Base-by-base conservation (phyloP, 1,284 basidiomycete genomes). In the Rhodotorula sp. region DNA sequence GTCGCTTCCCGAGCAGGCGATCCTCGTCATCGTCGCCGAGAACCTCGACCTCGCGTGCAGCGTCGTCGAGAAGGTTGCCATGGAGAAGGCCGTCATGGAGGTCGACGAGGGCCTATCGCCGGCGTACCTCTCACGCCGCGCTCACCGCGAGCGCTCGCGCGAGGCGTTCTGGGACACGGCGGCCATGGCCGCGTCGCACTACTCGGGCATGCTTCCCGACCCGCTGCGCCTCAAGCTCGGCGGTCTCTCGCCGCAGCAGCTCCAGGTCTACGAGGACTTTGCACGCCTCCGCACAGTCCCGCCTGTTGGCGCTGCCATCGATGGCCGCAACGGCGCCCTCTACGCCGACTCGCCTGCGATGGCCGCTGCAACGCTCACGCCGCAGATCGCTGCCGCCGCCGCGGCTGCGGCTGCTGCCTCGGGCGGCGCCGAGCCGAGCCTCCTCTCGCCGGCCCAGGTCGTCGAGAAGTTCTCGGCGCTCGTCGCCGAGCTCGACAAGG, bases 21-120 rank as follows among this genome's bases (percentile, higher is more conserved):
- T 98, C 69, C 83, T 88, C 42, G 85, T 95, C 48, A 86, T 99
- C 60, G 93, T 96, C 52, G 88, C 90, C 76, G 95, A 98, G 79
- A 99, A 99, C 79, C 85, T 98, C 72, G 95, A 99, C 69, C 85
- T 94, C 64, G 96, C 96, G 23, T 98, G 96, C 81, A 87, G 89
- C 67, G 92, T 95, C 12, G 94, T 99, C 74, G 95, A 98, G 83
- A 96, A 93, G 81, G 95, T 95, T 13, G 97, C 97, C 1, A 97
- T 97, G 91, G 95, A 99, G 79, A 90, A 94, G 77, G 95, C 95
- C 1, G 87, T 93, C 63, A 87, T 89, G n/a, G 97, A 99, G 79
- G 91, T 98, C 25, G 97, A 99, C 80, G 93, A 96, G 76, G 89
- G 89, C 49, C 91, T 99, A 71, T 86, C 88, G 8, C 80, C 87